Conservation (phyloP, 805 yeast species). For the Lipomyces mesembrius region DNA sequence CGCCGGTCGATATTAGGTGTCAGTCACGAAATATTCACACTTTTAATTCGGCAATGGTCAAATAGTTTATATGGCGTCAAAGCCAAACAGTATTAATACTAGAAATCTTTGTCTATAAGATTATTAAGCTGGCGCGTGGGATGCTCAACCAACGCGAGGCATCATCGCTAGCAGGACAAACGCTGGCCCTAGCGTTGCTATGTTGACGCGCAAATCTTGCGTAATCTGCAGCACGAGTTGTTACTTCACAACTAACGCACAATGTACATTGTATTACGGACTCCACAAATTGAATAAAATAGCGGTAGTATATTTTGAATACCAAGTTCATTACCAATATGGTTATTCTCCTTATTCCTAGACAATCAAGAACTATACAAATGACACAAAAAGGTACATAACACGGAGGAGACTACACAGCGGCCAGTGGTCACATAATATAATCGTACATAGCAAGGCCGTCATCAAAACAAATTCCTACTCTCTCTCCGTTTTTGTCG, state of each 20-base stretch:
- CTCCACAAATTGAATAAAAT: no score
- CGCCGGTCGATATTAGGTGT: no score
- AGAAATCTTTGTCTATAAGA: background rate
- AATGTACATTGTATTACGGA: no score
- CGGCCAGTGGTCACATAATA: background rate
- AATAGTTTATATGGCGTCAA: background rate
- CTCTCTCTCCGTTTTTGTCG: background rate
- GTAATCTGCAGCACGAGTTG: background rate
- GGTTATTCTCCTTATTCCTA: background rate
- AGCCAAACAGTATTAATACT: background rate
- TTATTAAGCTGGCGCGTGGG: background rate
- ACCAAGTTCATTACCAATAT: no score
- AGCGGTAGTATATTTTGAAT: no score
- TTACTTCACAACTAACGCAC: background rate
- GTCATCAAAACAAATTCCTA: slow-evolving; percentile 2
- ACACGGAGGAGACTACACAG: slow-evolving; percentile 1
- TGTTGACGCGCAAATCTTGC: background rate
- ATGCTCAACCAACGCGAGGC: background rate
- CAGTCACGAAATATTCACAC: no score
- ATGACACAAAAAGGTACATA: slow-evolving; percentile 6
- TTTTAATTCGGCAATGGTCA: background rate
- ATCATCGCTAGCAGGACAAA: background rate
- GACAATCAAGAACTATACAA: slow-evolving; percentile 2
- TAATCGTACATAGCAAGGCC: background rate
- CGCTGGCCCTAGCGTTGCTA: background rate